A percentile compares a stretch with the other conserved stretches of the same genome.
Conservation (phyloP, 2,329 filamentous ascomycete species). For the Aureobasidium sp. region DNA sequence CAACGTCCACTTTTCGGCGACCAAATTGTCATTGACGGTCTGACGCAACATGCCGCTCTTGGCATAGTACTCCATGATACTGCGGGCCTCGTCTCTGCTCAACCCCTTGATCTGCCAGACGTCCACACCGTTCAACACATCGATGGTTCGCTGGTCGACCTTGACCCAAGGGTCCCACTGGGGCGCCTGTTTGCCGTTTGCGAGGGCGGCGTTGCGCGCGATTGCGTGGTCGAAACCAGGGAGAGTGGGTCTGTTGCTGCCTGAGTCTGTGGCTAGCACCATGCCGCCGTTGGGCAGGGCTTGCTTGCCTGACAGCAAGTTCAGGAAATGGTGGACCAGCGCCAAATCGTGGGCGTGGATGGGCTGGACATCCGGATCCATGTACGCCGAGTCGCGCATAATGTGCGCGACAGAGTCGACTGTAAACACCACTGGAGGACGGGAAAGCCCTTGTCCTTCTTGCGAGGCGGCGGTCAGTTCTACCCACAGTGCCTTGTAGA, state of each 20-base stretch:
- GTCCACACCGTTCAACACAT: conserved; percentile 38
- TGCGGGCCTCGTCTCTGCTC: conserved; percentile 65
- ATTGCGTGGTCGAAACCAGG: conserved; percentile 52
- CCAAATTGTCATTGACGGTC: conserved; percentile 60
- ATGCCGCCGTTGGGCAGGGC: conserved; percentile 66
- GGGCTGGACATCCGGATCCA: conserved; percentile 58
- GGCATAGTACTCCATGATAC: conserved; percentile 89
- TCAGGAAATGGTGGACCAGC: conserved; percentile 67
- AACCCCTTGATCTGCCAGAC: conserved; percentile 58
- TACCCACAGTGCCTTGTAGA: conserved; percentile 73
- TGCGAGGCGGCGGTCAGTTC: conserved; percentile 57
- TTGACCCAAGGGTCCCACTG: conserved; percentile 46
- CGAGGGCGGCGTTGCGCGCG: conserved; percentile 22
- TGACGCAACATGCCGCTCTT: conserved; percentile 71
- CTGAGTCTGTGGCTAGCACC: conserved; percentile 66
- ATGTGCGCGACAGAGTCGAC: conserved; percentile 76
- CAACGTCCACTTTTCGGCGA: conserved; percentile 78
- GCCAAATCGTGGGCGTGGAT: conserved; percentile 84
- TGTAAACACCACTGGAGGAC: conserved; percentile 63
- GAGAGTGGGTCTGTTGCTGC: conserved; percentile 60
- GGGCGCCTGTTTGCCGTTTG: conserved; percentile 33
- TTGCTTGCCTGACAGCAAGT: conserved; percentile 56
- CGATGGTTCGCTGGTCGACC: conserved; percentile 47
- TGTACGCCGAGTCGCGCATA: conserved; percentile 73
- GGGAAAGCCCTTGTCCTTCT: conserved; percentile 36